phyloP scores from a whole-genome alignment of 2,329 filamentous ascomycete species.

The Eutypa lata region DNA sequence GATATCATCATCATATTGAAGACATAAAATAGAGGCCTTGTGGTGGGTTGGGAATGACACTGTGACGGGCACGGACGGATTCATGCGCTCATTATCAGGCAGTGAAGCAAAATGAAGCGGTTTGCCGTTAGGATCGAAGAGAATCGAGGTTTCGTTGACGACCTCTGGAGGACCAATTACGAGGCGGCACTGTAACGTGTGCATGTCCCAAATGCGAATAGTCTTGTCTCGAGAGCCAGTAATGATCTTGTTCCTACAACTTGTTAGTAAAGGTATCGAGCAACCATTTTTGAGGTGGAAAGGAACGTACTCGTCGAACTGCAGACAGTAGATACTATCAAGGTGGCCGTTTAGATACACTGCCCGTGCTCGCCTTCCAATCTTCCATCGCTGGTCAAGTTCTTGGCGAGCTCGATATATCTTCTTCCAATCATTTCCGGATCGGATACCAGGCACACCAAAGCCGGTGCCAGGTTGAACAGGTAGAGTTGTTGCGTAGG shows the following conservation, averaged over 20 bases:
- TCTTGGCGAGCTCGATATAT: slow-evolving; percentile 77
- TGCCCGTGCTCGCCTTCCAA: slow-evolving; percentile 67
- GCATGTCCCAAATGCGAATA: slow-evolving; percentile 93
- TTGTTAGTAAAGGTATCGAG: slow-evolving; percentile 29
- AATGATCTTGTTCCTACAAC: slow-evolving; percentile 81
- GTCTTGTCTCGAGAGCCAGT: slow-evolving; percentile 95
- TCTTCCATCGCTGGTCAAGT: slow-evolving; percentile 76
- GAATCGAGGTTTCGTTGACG: slow-evolving; percentile 48
- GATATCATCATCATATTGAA: slow-evolving; percentile 91
- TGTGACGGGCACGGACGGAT: slow-evolving; percentile 48
- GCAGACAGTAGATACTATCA: slow-evolving; percentile 95
- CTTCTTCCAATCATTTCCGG: slow-evolving; percentile 77
- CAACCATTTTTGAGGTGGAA: neutral
- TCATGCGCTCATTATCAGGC: slow-evolving; percentile 44
- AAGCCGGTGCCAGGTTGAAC: slow-evolving; percentile 52
- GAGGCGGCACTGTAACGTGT: slow-evolving; percentile 78
- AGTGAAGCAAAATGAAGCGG: slow-evolving; percentile 55
- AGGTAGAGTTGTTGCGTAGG: slow-evolving; percentile 55
- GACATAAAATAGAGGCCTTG: slow-evolving; percentile 87
- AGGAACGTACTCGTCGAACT: slow-evolving; percentile 85
- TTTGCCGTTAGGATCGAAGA: slow-evolving; percentile 49
- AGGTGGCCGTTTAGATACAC: slow-evolving; percentile 91
- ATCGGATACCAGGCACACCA: slow-evolving; percentile 53
- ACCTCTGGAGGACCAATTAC: slow-evolving; percentile 79
- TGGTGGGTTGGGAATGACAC: slow-evolving; percentile 67